Percentiles rank a stretch among this genome's conserved stretches.
These are phyloP conservation scores for Lactifluus rugatus DNA, from an alignment of 768 basidiomycete species.

Conservation along the genomic window DNA sequence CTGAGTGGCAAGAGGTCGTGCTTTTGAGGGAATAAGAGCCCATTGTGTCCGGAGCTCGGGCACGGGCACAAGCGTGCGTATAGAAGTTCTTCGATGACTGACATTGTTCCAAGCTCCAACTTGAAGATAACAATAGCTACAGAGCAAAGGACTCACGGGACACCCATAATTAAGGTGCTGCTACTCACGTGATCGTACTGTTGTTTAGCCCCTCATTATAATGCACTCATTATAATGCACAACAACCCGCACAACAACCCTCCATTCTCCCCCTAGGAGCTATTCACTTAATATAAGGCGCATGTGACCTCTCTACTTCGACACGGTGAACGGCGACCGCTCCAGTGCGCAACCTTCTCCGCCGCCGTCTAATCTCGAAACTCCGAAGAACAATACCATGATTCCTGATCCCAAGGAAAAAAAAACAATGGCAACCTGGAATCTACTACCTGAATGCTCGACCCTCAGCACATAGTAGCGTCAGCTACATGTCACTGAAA, in stretches of 20 bases:
- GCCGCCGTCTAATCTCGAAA: not conserved
- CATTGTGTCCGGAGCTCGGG: not conserved
- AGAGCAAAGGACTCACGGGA: not conserved
- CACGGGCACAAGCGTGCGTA: not conserved
- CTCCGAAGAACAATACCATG: not conserved
- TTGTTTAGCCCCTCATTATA: not conserved
- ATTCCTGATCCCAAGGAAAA: not conserved
- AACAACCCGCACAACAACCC: not conserved
- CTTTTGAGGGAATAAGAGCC: conserved; percentile 15
- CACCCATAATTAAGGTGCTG: not conserved
- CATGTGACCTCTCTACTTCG: not conserved
- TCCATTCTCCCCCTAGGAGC: not conserved
- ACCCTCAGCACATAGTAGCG: not conserved
- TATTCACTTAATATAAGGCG: not conserved
- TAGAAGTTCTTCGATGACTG: not conserved
- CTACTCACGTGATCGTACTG: not conserved
- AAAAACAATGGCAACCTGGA: not conserved
- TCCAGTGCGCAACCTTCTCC: not conserved
- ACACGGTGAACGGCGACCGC: not conserved
- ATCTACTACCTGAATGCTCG: not conserved
- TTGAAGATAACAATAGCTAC: not conserved
- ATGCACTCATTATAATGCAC: not conserved
- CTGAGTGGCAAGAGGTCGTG: not conserved
- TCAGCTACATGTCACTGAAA: not conserved
- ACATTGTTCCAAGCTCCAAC: conserved; percentile 4